phyloP scores from a whole-genome alignment of 2,329 filamentous ascomycete species.

The Plenodomus tracheiphilus region DNA sequence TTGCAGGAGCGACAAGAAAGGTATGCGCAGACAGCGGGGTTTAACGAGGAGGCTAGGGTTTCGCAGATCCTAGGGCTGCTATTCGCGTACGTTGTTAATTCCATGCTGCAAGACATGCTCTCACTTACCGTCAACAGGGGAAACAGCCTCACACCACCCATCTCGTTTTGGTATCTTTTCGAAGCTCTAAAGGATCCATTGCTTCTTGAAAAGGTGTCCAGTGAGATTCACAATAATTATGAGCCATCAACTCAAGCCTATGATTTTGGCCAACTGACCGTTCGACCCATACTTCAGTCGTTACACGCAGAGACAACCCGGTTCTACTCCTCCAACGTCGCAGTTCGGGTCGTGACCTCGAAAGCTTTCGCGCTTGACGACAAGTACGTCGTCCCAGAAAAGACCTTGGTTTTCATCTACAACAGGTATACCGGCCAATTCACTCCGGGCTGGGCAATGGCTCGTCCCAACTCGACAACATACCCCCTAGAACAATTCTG shows the following conservation, averaged over 20 bases:
- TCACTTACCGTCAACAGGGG: conserved; percentile 3
- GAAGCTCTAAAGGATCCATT: conserved; percentile 9
- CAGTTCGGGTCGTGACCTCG: conserved; percentile 6
- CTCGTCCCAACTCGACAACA: conserved; percentile 1
- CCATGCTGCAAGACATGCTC: background rate
- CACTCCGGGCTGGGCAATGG: conserved; percentile 3
- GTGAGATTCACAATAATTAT: conserved; percentile 1
- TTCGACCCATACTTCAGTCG: conserved; percentile 16
- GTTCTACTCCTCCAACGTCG: conserved; percentile 10
- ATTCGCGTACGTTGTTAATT: background rate
- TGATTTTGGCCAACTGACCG: conserved; percentile 15
- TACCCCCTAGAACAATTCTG: conserved; percentile 14
- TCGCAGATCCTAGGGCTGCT: conserved; percentile 18
- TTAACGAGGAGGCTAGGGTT: conserved; percentile 11
- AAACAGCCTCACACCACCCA: conserved; percentile 15
- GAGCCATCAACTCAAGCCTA: background rate
- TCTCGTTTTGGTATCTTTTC: conserved; percentile 22
- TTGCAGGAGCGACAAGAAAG: conserved; percentile 20
- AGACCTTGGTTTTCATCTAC: conserved; percentile 13
- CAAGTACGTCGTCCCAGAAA: conserved; percentile 11
- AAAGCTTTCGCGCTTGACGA: conserved; percentile 13
- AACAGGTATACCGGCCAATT: conserved; percentile 11
- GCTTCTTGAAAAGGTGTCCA: background rate
- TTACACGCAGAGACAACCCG: conserved; percentile 18
- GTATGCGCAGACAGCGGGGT: conserved; percentile 14